Evolutionary conservation across 805 yeast species (phyloP), one percentile per base, ranked within the genome.

Genomic region (Yarrowia sp.): DNA sequence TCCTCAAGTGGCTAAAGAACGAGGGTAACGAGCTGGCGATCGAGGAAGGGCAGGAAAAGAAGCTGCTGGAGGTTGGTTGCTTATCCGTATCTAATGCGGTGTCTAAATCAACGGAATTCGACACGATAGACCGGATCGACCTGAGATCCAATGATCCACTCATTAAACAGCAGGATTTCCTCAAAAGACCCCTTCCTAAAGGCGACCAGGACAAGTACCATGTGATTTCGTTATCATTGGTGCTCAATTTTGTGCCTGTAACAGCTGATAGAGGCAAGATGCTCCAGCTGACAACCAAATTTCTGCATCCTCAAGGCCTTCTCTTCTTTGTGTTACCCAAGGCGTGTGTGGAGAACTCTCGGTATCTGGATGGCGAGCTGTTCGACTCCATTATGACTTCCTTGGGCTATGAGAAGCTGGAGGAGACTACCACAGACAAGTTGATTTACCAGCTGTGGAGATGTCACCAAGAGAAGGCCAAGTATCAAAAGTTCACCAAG

Each of bases 261-360:
- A 84, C 92, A 0, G 70, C 70, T 9, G 82, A 77, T 14, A 77
- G 99, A 62, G 98, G 98, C 2, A 82, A 81, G 5, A 93, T 93
- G 98, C 77, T 92, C 67, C 71, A 71, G 36, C 73, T 88, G 64
- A 82, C 90, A 10, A 76, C 83, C 4, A 65, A 77, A 28, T 92
- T 90, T 71, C 76, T 92, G 71, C 71, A 3, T 79, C 33, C 22
- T 6, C 35, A 26, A 65, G 65, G 62, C 10, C 63, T 43, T 35
- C 74, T 92, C 5, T 92, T 93, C 71, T 74, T 93, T 12, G 98
- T 93, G 7, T 76, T 93, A 3, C 99, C 99, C 0, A 78, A 89
- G 36, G 97, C 98, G 0, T 93, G 99, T 72, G 78, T 90, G 1
- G 73, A 78, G 9, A 92, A 93, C 73, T 92, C 98, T 0, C 79